These are phyloP conservation scores for Helichrysum umbraculigerum DNA, from an alignment of 129 eudicot species.

Conservation along the genomic window DNA sequence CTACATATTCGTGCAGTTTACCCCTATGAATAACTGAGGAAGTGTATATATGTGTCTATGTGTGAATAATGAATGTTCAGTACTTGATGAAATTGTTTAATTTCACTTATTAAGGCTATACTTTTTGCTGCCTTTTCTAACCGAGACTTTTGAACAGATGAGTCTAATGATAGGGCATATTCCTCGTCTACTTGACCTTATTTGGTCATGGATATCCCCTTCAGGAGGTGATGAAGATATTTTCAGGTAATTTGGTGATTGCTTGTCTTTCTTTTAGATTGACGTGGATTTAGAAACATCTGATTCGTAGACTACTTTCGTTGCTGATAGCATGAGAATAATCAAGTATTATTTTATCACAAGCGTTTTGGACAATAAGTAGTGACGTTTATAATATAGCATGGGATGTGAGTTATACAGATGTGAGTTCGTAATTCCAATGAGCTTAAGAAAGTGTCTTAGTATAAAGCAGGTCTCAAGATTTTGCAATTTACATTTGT, in stretches of 20 bases:
- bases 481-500: background rate
- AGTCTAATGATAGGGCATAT: constrained; percentile 87
- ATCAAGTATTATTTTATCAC: background rate
- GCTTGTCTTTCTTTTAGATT: background rate
- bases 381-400: constrained; percentile 32
- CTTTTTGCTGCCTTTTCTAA: constrained; percentile 25
- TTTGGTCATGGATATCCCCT: constrained; percentile 95
- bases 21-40: background rate
- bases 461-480: background rate
- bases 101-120: background rate
- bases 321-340: background rate
- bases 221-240: constrained; percentile 64
- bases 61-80: background rate
- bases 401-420: constrained; percentile 1
- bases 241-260: constrained; percentile 58
- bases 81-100: constrained; percentile 2
- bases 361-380: background rate
- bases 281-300: background rate
- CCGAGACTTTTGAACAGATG: constrained; percentile 63
- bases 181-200: constrained; percentile 78
- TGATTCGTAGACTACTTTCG: background rate
- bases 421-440: background rate
- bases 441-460: background rate
- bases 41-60: background rate
- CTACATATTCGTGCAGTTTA: background rate